Evolutionary conservation across 1,284 basidiomycete genomes (phyloP), one percentile per base, ranked within the genome.

Genomic region (Thelephora terrestris): DNA sequence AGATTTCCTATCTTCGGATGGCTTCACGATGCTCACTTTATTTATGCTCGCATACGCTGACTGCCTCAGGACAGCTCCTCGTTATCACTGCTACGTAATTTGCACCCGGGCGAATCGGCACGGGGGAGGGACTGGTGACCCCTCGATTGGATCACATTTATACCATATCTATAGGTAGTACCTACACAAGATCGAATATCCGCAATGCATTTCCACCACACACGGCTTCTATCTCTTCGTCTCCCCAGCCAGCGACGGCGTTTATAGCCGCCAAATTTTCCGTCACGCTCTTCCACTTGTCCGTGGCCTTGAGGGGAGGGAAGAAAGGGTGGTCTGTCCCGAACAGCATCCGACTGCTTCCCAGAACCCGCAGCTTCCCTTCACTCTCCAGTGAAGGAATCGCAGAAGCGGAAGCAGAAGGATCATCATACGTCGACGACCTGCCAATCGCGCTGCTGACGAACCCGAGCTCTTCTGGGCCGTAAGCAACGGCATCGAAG

Each of bases 241-340:
- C 66, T 34, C 59, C 67, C 86, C 88, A 91, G 1, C 71, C 75
- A 45, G 69, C 67, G 35, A 85, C 78, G 2, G 66, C 68, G 36
- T 78, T 71, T 52, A 92, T 89, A 1, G 89, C 88, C 48, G 84
- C 78, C 48, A 91, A 60, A 61, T 91, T 92, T 54, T 89, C 86
- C 10, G 84, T 77, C 1, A 91, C 88, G 56, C 85, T 89, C 64
- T 70, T 76, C 90, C 90, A 91, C 58, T 79, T 86, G 53, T 80
- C 80, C 37, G 72, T 73, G 36, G 71, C 69, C 45, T 69, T 69
- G 29, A 91, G 70, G 5, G 89, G 89, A 4, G 89, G 89, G 68
- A 92, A 92, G 71, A 92, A 92, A 1, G 90, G 90, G 62, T 91
- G 86, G 58, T 92, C 90, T 17, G 90, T 92, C 7, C 90, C 89